Evolutionary conservation across 1,139 yeast species (phyloP).

Genomic region (Saccharomyces hybrid): DNA sequence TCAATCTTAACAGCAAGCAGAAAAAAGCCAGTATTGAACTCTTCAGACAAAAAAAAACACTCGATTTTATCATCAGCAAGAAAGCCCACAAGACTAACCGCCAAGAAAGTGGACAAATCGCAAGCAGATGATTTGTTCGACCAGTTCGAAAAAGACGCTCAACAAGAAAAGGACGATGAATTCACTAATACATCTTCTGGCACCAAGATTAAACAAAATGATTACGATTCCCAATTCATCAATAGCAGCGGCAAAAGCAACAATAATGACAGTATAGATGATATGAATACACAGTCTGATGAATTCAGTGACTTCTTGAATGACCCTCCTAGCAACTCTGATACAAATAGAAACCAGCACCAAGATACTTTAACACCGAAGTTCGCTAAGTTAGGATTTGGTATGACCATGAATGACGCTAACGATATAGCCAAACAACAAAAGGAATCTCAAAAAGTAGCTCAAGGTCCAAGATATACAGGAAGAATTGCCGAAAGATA

Average conservation of each 20-base stretch:
- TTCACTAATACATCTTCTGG: constrained; percentile 7
- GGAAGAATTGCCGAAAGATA: constrained; percentile 71
- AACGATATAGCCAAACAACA: constrained; percentile 34
- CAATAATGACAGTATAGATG: constrained; percentile 3
- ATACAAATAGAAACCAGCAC: neutral
- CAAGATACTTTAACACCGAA: constrained; percentile 45
- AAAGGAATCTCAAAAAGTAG: constrained; percentile 38
- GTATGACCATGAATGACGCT: constrained; percentile 60
- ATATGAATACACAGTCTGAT: constrained; percentile 9
- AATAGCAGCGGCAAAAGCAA: constrained; percentile 2
- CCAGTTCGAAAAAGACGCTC: constrained; percentile 81
- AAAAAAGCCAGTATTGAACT: constrained; percentile 13
- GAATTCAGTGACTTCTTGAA: constrained; percentile 9
- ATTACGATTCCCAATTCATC: constrained; percentile 2
- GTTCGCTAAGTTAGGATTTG: constrained; percentile 76
- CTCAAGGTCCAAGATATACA: constrained; percentile 43
- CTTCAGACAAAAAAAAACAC: constrained; percentile 26
- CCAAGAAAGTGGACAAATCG: constrained; percentile 42
- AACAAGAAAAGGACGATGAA: constrained; percentile 47
- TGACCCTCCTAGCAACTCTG: constrained; percentile 1
- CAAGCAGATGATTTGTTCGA: constrained; percentile 73
- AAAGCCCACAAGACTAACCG: constrained; percentile 50
- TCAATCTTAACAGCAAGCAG: constrained; percentile 22
- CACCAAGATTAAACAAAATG: neutral
- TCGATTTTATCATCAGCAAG: constrained; percentile 31